phyloP scores from a whole-genome alignment of 768 basidiomycete genomes.

The Lanmaoa rubissima region DNA sequence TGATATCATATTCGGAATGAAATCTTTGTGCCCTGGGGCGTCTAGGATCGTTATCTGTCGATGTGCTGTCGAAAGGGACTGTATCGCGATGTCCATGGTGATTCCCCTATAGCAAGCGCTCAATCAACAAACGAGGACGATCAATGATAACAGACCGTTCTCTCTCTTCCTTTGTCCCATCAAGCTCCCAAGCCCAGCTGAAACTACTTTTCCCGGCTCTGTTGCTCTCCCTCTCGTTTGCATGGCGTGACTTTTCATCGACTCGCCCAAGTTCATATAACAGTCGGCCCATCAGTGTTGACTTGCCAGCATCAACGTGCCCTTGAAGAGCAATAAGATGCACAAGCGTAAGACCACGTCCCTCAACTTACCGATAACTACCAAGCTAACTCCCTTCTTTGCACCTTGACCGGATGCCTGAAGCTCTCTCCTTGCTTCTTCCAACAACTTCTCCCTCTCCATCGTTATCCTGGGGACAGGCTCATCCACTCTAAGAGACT shows the following conservation, averaged over 20 bases:
- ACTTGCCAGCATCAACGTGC: slow-evolving; percentile 98
- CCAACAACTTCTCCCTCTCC: slow-evolving; percentile 78
- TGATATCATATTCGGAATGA: slow-evolving; percentile 99
- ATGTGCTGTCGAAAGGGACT: slow-evolving; percentile 69
- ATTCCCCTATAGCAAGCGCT: slow-evolving; percentile 64
- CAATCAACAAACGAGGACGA: slow-evolving; percentile 4
- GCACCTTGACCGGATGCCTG: slow-evolving; percentile 45
- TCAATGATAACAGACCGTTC: slow-evolving; percentile 60
- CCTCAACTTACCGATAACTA: slow-evolving; percentile 76
- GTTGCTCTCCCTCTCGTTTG: slow-evolving; percentile 86
- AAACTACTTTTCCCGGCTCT: slow-evolving; percentile 94
- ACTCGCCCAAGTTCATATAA: slow-evolving; percentile 89
- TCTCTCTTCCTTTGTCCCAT: slow-evolving; percentile 89
- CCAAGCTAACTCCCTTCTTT: slow-evolving; percentile 77
- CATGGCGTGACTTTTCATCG: slow-evolving; percentile 78
- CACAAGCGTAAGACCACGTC: background rate
- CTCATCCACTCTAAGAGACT: slow-evolving; percentile 36
- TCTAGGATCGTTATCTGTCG: slow-evolving; percentile 91
- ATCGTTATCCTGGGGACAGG: slow-evolving; percentile 63
- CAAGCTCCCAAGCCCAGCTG: slow-evolving; percentile 97
- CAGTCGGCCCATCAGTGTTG: slow-evolving; percentile 93
- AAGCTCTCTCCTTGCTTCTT: slow-evolving; percentile 64
- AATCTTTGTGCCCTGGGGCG: slow-evolving; percentile 96
- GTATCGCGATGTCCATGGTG: slow-evolving; percentile 94
- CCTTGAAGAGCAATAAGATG: slow-evolving; percentile 47